Conservation (phyloP, 805 yeast genomes). For the Wickerhamiella musiphila region DNA sequence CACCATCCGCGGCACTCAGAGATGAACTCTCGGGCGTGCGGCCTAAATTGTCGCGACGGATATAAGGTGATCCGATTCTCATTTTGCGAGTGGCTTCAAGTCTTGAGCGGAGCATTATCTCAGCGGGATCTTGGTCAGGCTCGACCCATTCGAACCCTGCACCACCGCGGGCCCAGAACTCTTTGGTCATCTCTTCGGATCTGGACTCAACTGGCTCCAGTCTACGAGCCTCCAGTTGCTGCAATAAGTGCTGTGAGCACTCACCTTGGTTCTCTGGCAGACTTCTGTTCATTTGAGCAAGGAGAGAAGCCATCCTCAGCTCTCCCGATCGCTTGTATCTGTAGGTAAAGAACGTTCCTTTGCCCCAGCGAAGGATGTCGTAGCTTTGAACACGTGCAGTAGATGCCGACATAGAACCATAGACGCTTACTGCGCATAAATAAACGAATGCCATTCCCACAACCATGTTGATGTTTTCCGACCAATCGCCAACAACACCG, state of each 20-base stretch:
- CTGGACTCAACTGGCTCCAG: conserved; percentile 33
- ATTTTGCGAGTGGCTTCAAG: conserved; percentile 15
- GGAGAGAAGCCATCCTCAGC: conserved; percentile 44
- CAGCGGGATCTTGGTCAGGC: conserved; percentile 83
- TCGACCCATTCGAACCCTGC: conserved; percentile 80
- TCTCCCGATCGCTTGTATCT: conserved; percentile 55
- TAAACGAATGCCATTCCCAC: conserved; percentile 34
- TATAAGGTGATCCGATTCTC: conserved; percentile 13
- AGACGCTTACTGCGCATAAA: conserved; percentile 30
- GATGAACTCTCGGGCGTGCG: conserved; percentile 16
- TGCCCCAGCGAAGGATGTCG: conserved; percentile 39
- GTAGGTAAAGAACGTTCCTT: conserved; percentile 44
- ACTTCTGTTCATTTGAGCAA: conserved; percentile 45
- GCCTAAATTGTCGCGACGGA: conserved; percentile 12
- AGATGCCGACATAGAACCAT: conserved; percentile 31
- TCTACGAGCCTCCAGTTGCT: conserved; percentile 20
- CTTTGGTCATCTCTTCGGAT: conserved; percentile 52
- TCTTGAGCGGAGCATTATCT: conserved; percentile 21
- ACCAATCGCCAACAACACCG: conserved; percentile 26
- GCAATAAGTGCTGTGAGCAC: conserved; percentile 18
- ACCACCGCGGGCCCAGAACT: conserved; percentile 77
- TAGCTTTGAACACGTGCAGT: conserved; percentile 38
- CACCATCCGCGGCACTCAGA: conserved; percentile 6
- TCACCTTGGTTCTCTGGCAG: conserved; percentile 28
- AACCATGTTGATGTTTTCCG: conserved; percentile 19